Conservation (phyloP, 148 eudicot species). For the Nepenthes mirabilis region DNA sequence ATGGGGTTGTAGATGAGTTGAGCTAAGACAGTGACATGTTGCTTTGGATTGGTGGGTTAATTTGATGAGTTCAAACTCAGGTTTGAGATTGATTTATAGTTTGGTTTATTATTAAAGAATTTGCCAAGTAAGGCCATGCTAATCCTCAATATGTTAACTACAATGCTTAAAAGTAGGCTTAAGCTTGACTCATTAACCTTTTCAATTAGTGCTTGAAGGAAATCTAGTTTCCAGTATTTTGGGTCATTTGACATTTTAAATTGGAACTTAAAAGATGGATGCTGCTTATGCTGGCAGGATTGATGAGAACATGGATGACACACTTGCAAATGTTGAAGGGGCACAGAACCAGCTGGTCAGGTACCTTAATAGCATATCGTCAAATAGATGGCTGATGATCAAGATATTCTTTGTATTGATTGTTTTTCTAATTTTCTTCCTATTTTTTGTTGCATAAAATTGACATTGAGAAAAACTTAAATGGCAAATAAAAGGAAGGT, state of each 20-base stretch:
- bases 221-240: too few relatives aligned
- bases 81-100: too few relatives aligned
- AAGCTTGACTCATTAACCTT: too few relatives aligned
- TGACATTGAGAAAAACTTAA: conserved; percentile 13
- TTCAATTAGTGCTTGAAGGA: too few relatives aligned
- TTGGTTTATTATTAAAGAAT: too few relatives aligned
- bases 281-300: conserved; percentile 25
- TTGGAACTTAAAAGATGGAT: conserved; percentile 1
- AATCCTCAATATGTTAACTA: too few relatives aligned
- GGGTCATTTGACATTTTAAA: not conserved
- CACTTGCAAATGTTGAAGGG: conserved; percentile 61
- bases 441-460: conserved; percentile 68
- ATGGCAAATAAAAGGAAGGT: conserved; percentile 10
- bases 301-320: conserved; percentile 82
- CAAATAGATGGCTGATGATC: conserved; percentile 94
- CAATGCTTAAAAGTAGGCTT: too few relatives aligned
- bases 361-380: conserved; percentile 78
- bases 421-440: conserved; percentile 74
- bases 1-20: too few relatives aligned
- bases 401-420: conserved; percentile 79
- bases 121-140: too few relatives aligned
- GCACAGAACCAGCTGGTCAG: conserved; percentile 62
- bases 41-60: too few relatives aligned
- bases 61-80: too few relatives aligned
- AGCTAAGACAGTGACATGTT: too few relatives aligned